Percentiles rank a stretch among this genome's conserved stretches.
Conservation (phyloP, 805 yeast genomes). For the Nakazawaea ernobii region DNA sequence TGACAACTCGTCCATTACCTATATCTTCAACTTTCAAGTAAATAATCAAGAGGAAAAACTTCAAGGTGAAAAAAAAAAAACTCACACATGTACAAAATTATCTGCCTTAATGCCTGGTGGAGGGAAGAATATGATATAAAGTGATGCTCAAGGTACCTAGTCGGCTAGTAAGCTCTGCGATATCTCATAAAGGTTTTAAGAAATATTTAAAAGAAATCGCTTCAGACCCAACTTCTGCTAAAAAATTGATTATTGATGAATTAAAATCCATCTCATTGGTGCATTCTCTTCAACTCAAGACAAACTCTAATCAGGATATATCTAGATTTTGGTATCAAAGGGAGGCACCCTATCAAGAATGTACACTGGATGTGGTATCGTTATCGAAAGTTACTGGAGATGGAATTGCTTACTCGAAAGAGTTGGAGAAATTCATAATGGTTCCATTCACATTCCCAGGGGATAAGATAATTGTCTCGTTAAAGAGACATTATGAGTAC, state of each 20-base stretch:
- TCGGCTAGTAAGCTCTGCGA: neutral
- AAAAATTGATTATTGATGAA: neutral
- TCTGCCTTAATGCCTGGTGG: too few relatives aligned
- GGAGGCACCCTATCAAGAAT: neutral
- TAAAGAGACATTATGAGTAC: constrained; percentile 26
- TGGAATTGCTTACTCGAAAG: constrained; percentile 7
- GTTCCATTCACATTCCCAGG: constrained; percentile 36
- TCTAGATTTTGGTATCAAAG: neutral
- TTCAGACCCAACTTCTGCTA: neutral
- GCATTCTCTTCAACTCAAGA: neutral
- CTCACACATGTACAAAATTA: too few relatives aligned
- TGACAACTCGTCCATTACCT: too few relatives aligned
- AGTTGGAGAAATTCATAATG: neutral
- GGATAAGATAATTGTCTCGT: constrained; percentile 26
- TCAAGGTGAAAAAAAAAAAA: neutral
- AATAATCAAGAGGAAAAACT: neutral
- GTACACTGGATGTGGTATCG: neutral
- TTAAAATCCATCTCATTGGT: neutral
- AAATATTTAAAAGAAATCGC: neutral
- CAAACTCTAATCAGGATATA: neutral
- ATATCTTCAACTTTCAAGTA: too few relatives aligned
- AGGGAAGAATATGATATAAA: neutral
- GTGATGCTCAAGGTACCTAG: neutral
- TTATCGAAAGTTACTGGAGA: constrained; percentile 5
- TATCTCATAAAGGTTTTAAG: constrained; percentile 2